Evolutionary conservation across 352 stramenopile species (phyloP).

Genomic region (Phytophthora multivora): DNA sequence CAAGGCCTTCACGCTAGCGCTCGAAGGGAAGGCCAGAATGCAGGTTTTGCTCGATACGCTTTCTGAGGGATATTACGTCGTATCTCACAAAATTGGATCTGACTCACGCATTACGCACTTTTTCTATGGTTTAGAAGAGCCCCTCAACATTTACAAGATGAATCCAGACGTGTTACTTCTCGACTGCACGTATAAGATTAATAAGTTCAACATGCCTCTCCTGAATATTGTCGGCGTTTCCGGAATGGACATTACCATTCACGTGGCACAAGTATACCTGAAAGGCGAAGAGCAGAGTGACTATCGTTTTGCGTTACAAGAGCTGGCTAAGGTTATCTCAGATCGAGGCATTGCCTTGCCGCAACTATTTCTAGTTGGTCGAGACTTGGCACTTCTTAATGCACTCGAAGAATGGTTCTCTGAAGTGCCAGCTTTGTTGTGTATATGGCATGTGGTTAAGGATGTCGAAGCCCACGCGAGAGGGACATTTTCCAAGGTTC

Average conservation of each 20-base stretch:
- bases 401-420: conserved; percentile 14
- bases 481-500: background rate
- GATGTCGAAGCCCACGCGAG: conserved; percentile 13
- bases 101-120: no score
- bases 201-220: conserved; percentile 17
- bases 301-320: conserved; percentile 11
- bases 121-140: no score
- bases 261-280: conserved; percentile 20
- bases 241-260: conserved; percentile 26
- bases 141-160: no score
- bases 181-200: conserved; percentile 22
- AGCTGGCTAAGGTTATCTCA: background rate
- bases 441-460: conserved; percentile 27
- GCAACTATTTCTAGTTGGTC: conserved; percentile 15
- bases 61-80: no score
- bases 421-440: conserved; percentile 7
- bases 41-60: no score
- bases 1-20: no score
- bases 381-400: conserved; percentile 20
- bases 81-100: no score
- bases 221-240: conserved; percentile 20
- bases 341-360: conserved; percentile 1
- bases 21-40: no score
- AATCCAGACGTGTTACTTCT: conserved; percentile 4
- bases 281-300: conserved; percentile 2